Evolutionary conservation across 371 early-diverging fungal genomes (phyloP).

Genomic region (Thermomucor indicae-seudaticae): DNA sequence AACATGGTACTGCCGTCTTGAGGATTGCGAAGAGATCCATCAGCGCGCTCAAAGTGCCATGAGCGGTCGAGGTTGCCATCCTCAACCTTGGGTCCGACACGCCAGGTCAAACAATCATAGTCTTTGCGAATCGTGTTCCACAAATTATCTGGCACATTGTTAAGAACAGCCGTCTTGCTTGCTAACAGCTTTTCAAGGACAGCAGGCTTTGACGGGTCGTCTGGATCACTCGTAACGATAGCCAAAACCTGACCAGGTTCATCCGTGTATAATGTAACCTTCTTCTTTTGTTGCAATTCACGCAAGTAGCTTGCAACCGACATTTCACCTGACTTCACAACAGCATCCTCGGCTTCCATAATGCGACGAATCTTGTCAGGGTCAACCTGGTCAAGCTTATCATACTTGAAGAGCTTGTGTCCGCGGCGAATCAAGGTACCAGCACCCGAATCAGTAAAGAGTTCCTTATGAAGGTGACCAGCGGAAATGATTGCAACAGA

Average conservation of each 20-base stretch:
- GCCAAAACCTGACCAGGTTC: conserved; percentile 85
- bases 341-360: conserved; percentile 71
- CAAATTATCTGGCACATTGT: conserved; percentile 87
- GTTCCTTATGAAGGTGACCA: conserved; percentile 92
- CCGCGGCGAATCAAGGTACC: conserved; percentile 96
- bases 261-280: conserved; percentile 74
- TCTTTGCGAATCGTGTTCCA: conserved; percentile 79
- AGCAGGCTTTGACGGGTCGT: conserved; percentile 47
- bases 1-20: conserved; percentile 74
- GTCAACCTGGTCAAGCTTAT: conserved; percentile 65
- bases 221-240: conserved; percentile 60
- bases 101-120: conserved; percentile 47
- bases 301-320: conserved; percentile 76
- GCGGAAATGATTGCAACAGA: conserved; percentile 97
- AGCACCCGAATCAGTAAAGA: conserved; percentile 95
- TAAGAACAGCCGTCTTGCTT: conserved; percentile 71
- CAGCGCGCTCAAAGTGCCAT: conserved; percentile 95
- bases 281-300: conserved; percentile 49
- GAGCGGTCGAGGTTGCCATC: conserved; percentile 50
- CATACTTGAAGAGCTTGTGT: conserved; percentile 75
- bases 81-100: conserved; percentile 25
- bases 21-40: conserved; percentile 71
- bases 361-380: conserved; percentile 81
- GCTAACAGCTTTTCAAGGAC: conserved; percentile 31
- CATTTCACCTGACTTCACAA: conserved; percentile 57